These are phyloP conservation scores for Myrica gale DNA, from an alignment of 306 rosid species.

Conservation along the genomic window DNA sequence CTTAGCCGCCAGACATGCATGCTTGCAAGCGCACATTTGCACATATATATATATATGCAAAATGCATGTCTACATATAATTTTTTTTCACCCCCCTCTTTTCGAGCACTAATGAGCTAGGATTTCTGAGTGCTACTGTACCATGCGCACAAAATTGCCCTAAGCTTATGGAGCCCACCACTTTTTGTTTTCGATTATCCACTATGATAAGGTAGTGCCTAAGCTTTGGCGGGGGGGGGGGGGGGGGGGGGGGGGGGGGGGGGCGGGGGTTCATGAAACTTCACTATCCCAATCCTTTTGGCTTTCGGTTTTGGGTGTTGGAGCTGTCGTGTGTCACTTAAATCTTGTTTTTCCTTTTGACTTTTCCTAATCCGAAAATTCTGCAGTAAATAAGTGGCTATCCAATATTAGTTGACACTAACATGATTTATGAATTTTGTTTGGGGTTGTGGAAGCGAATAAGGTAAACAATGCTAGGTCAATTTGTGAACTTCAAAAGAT, in stretches of 20 bases:
- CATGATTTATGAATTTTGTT: not conserved
- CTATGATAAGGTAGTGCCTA: constrained; percentile 10
- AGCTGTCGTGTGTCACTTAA: not conserved
- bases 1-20: constrained; percentile 65
- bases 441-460: not conserved
- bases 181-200: constrained; percentile 3
- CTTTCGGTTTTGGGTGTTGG: not conserved
- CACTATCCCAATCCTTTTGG: not conserved
- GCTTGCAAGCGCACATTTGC: constrained; percentile 54
- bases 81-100: constrained; percentile 30
- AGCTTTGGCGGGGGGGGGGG: too few species aligned
- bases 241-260: too few species aligned
- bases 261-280: constrained; percentile 3
- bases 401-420: not conserved
- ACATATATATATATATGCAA: constrained; percentile 27
- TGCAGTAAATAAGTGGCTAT: not conserved
- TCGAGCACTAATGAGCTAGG: constrained; percentile 36
- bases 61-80: constrained; percentile 12
- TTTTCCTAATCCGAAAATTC: not conserved
- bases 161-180: constrained; percentile 51
- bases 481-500: not conserved
- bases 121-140: constrained; percentile 65
- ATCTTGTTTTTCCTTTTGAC: not conserved
- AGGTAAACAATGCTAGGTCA: not conserved
- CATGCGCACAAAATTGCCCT: constrained; percentile 57